These are phyloP conservation scores for Aphanomyces invadans DNA, from an alignment of 352 stramenopile genomes.

Conservation along the genomic window DNA sequence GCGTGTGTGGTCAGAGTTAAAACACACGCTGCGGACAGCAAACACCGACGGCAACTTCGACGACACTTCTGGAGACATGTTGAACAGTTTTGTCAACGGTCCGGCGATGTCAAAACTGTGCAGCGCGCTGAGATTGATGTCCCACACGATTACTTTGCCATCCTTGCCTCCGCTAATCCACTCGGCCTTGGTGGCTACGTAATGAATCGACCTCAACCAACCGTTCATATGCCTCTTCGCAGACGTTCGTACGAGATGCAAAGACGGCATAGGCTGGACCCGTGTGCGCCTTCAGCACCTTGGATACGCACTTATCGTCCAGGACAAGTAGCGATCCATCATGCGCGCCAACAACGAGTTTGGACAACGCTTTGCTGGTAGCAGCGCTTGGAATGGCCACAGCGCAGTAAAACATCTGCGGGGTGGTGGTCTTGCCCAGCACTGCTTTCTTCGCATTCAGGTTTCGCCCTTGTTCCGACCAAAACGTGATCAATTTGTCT, in stretches of 20 bases:
- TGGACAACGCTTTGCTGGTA: neutral
- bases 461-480: constrained; percentile 47
- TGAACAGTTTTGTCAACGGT: constrained; percentile 7
- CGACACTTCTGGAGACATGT: neutral
- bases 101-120: constrained; percentile 31
- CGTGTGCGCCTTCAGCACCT: constrained; percentile 46
- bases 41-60: neutral
- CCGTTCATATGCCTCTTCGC: neutral
- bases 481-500: constrained; percentile 68
- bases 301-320: constrained; percentile 41
- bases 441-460: constrained; percentile 25
- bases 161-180: constrained; percentile 85
- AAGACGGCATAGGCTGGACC: constrained; percentile 43
- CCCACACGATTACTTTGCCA: constrained; percentile 80
- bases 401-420: constrained; percentile 6
- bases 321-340: constrained; percentile 79
- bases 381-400: neutral
- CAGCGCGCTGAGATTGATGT: constrained; percentile 41
- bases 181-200: constrained; percentile 30
- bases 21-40: constrained; percentile 17
- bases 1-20: constrained; percentile 9
- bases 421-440: constrained; percentile 6
- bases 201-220: too few relatives aligned
- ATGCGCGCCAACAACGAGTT: constrained; percentile 27
- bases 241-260: constrained; percentile 23